Conservation (phyloP, 352 stramenopile genomes). For the Globisporangium uncinulatum region DNA sequence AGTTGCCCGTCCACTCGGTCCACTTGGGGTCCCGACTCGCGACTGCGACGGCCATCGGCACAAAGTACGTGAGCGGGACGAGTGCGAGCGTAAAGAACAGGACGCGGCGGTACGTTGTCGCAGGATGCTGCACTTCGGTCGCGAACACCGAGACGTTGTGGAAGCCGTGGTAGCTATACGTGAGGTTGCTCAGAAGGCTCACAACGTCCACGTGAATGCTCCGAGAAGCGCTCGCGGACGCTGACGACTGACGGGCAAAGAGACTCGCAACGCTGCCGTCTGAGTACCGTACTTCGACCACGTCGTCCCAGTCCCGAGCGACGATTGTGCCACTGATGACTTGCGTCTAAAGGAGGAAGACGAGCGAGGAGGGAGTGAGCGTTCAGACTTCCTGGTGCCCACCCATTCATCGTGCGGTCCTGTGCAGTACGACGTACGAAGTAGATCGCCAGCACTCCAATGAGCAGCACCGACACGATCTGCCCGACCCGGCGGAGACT, state of each 20-base stretch:
- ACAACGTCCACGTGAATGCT: constrained; percentile 18
- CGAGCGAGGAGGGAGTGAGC: not conserved
- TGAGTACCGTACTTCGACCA: constrained; percentile 23
- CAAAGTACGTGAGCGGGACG: constrained; percentile 40
- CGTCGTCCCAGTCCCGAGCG: constrained; percentile 27
- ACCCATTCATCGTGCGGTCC: not conserved
- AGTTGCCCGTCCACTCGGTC: constrained; percentile 35
- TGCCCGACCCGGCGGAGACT: constrained; percentile 34
- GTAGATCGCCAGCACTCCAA: constrained; percentile 34
- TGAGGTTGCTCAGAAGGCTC: constrained; percentile 26
- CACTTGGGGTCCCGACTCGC: constrained; percentile 35
- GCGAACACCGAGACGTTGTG: constrained; percentile 50
- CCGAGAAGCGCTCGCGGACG: too few relatives aligned
- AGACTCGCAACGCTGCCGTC: constrained; percentile 12
- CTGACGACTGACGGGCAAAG: not conserved
- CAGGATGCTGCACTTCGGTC: constrained; percentile 30
- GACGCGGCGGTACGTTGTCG: constrained; percentile 31
- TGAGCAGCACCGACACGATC: constrained; percentile 20
- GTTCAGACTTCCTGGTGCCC: not conserved
- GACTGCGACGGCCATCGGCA: constrained; percentile 27
- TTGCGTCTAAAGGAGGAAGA: constrained; percentile 17
- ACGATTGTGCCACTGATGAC: constrained; percentile 28
- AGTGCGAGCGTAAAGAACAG: constrained; percentile 31
- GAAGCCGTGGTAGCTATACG: constrained; percentile 56
- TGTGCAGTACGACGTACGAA: constrained; percentile 15